A percentile compares a stretch with the other conserved stretches of the same genome.
Evolutionary conservation across 805 yeast species (phyloP).

Genomic region (Barnettozyma californica): DNA sequence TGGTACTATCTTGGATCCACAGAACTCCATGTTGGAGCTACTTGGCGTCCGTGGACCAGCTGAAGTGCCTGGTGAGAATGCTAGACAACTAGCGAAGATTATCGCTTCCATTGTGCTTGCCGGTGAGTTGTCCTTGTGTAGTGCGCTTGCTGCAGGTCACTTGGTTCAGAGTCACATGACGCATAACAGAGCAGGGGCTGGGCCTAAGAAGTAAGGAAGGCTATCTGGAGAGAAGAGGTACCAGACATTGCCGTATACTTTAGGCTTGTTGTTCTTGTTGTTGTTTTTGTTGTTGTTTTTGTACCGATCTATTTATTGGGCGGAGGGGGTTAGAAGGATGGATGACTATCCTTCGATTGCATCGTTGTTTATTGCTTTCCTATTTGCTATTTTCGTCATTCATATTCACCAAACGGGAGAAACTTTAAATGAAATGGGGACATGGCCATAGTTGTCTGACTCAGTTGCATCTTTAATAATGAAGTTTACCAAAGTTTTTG

Average conservation of each 20-base stretch:
- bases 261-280: neutral
- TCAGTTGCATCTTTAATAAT: neutral
- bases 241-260: neutral
- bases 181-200: slow-evolving; percentile 60
- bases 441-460: neutral
- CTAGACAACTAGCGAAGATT: slow-evolving; percentile 85
- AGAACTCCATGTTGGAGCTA: slow-evolving; percentile 90
- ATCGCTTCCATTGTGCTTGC: slow-evolving; percentile 95
- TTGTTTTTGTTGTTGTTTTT: no score
- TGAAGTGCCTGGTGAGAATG: slow-evolving; percentile 88
- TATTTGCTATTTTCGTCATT: neutral
- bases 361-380: neutral
- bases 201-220: slow-evolving; percentile 1
- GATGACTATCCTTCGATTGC: neutral
- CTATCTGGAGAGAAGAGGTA: neutral
- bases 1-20: slow-evolving; percentile 96
- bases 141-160: slow-evolving; percentile 98
- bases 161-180: slow-evolving; percentile 96
- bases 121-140: slow-evolving; percentile 88
- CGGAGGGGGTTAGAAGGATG: neutral
- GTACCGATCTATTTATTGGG: neutral
- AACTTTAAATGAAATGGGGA: neutral
- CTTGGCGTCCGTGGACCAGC: slow-evolving; percentile 96
- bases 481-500: neutral
- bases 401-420: neutral